phyloP scores from a whole-genome alignment of 352 stramenopile species.

The Globisporangium megalacanthum region DNA sequence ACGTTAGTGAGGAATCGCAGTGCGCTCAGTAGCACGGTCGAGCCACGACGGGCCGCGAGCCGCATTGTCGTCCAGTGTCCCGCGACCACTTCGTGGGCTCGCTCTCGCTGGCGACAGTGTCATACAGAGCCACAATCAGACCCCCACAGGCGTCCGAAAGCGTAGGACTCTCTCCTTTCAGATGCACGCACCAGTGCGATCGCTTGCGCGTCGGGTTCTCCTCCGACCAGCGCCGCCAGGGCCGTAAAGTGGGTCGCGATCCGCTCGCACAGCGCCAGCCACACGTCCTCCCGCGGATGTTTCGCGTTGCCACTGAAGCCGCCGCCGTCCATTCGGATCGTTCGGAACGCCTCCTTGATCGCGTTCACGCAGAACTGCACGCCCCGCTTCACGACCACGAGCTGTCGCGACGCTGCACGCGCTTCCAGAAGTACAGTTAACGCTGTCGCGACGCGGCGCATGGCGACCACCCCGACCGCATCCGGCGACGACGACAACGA shows the following conservation, averaged over 20 bases:
- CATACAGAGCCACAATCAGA: too few species aligned
- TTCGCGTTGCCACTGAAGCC: slow-evolving; percentile 38
- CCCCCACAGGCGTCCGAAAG: neutral
- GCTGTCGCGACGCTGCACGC: slow-evolving; percentile 17
- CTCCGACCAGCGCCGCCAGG: slow-evolving; percentile 38
- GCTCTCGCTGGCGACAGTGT: slow-evolving; percentile 20
- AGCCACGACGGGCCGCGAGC: slow-evolving; percentile 34
- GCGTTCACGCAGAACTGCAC: slow-evolving; percentile 26
- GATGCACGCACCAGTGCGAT: slow-evolving; percentile 25
- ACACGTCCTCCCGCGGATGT: slow-evolving; percentile 23
- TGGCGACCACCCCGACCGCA: neutral
- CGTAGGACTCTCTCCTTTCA: neutral
- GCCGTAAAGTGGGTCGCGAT: slow-evolving; percentile 46
- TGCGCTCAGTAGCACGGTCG: slow-evolving; percentile 30
- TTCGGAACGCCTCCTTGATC: slow-evolving; percentile 39
- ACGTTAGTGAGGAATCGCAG: slow-evolving; percentile 49
- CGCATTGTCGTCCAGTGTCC: slow-evolving; percentile 57
- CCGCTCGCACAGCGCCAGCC: slow-evolving; percentile 31
- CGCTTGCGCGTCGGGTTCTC: slow-evolving; percentile 25
- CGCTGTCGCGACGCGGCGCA: slow-evolving; percentile 20
- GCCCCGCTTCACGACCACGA: slow-evolving; percentile 28
- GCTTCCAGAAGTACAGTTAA: slow-evolving; percentile 37
- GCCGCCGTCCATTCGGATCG: slow-evolving; percentile 42
- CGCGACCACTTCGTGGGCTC: slow-evolving; percentile 29
- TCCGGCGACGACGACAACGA: neutral